Evolutionary conservation across 2,329 filamentous ascomycete species (phyloP), one percentile per base, ranked within the genome.

Genomic region (Monascus ruber): DNA sequence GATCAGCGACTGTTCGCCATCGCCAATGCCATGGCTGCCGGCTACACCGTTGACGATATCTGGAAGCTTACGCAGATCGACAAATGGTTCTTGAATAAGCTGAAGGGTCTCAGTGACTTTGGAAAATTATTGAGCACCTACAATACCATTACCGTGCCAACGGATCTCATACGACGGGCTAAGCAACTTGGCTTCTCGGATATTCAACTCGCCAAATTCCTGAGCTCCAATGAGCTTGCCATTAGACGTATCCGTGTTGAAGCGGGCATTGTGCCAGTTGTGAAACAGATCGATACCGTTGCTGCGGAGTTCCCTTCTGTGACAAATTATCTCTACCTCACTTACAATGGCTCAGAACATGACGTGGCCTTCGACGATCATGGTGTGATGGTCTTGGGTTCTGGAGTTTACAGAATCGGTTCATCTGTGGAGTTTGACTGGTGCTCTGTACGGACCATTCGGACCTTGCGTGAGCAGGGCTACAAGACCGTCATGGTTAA

Each of bases 351-450:
- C 9, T 80, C 79, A 0, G 83, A 89, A 62, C 81, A 84, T 49
- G 91, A 98, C 53, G 71, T 96, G 40, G 59, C 61, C 9, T 96
- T 96, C 55, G 73, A 86, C 6, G 91, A 98, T 57, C 79, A 89
- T 46, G 91, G 91, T 55, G 77, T 95, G 44, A 95, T 96, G 87
- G 89, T 98, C 6, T 73, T 96, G 26, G 89, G 89, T 9, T 95
- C 88, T 27, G 89, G 89, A 63, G 88, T 95, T 6, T 96, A 96
- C 71, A 79, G 91, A 44, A 98, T 98, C 48, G 91, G 91, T 49
- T 95, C 88, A 0, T 95, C 89, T 0, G 91, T 98, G 42, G 91
- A 98, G 60, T 98, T 98, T 62, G 91, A 98, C 64, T 98, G 91
- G 91, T 96, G 91, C 63, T 94, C 91, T 4, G 91, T 98, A 26